A percentile compares a stretch with the other conserved stretches of the same genome.
Evolutionary conservation across 2,329 filamentous ascomycete genomes (phyloP).

Genomic region (Ascocoryne sarcoides): DNA sequence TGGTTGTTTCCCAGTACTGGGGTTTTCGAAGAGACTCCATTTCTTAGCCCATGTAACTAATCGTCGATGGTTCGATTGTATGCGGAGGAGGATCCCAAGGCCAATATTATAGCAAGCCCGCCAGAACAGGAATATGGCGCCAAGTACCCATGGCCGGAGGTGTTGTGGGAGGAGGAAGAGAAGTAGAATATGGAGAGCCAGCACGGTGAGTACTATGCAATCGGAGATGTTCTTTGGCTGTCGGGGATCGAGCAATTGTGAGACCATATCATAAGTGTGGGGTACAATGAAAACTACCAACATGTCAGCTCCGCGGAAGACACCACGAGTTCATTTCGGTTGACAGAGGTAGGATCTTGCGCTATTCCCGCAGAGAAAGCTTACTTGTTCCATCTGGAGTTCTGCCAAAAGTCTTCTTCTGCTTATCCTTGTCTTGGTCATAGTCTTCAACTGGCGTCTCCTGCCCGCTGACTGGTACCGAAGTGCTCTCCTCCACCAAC

Average conservation of each 20-base stretch:
- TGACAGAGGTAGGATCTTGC: neutral
- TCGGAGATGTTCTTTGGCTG: conserved; percentile 95
- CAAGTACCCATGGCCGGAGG: conserved; percentile 69
- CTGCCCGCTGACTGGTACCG: neutral
- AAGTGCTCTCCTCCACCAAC: neutral
- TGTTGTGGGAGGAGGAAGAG: conserved; percentile 64
- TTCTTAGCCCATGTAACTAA: conserved; percentile 83
- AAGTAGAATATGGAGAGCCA: conserved; percentile 64
- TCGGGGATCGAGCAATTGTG: conserved; percentile 86
- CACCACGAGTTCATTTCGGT: neutral
- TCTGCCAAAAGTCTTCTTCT: conserved; percentile 78
- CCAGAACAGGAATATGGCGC: conserved; percentile 84
- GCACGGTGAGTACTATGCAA: conserved; percentile 65
- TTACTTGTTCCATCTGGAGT: conserved; percentile 85
- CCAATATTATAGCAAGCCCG: conserved; percentile 85
- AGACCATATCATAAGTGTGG: conserved; percentile 97
- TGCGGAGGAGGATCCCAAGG: conserved; percentile 80
- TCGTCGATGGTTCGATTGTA: conserved; percentile 82
- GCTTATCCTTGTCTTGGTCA: conserved; percentile 38
- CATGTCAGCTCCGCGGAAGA: conserved; percentile 3
- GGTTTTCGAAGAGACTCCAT: conserved; percentile 78
- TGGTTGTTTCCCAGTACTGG: conserved; percentile 70
- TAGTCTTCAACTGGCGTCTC: neutral
- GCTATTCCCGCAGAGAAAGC: conserved; percentile 26
- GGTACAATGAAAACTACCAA: conserved; percentile 83